Percentiles rank a stretch among this genome's conserved stretches.
Conservation (phyloP, 1,284 basidiomycete species). For the Mrakiaceae sp. region DNA sequence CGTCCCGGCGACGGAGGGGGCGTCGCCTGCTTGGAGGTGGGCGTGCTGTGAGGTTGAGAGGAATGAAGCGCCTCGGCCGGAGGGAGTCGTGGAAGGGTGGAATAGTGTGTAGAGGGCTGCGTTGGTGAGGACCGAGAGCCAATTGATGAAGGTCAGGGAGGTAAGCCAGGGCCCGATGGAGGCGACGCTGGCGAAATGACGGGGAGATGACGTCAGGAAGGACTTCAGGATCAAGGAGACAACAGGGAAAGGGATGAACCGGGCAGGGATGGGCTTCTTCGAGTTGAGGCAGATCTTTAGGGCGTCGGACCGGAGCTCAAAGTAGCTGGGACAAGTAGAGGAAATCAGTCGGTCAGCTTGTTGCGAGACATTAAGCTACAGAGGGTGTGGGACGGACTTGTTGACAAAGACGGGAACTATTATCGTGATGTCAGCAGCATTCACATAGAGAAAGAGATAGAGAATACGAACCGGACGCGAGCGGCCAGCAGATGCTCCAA, state of each 20-base stretch:
- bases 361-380: neutral
- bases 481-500: slow-evolving; percentile 91
- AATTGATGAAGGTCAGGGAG: slow-evolving; percentile 70
- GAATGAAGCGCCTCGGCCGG: slow-evolving; percentile 13
- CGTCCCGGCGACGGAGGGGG: slow-evolving; percentile 16
- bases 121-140: slow-evolving; percentile 69
- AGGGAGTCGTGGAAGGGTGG: slow-evolving; percentile 5
- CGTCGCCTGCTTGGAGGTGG: slow-evolving; percentile 18
- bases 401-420: too few relatives aligned
- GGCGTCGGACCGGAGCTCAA: slow-evolving; percentile 87
- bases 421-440: too few relatives aligned
- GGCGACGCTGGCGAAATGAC: neutral
- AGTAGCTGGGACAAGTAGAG: slow-evolving; percentile 50
- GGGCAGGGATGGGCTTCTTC: slow-evolving; percentile 69
- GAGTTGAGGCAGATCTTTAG: slow-evolving; percentile 85
- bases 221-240: neutral
- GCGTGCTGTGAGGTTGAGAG: slow-evolving; percentile 22
- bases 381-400: neutral
- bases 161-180: slow-evolving; percentile 87
- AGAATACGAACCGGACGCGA: slow-evolving; percentile 56
- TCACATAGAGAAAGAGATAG: slow-evolving; percentile 20
- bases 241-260: slow-evolving; percentile 47
- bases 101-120: slow-evolving; percentile 24
- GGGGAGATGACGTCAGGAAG: slow-evolving; percentile 23
- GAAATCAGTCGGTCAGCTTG: neutral